Base-by-base conservation (phyloP, 169 alveolate genomes). In the Blepharisma undulans region DNA sequence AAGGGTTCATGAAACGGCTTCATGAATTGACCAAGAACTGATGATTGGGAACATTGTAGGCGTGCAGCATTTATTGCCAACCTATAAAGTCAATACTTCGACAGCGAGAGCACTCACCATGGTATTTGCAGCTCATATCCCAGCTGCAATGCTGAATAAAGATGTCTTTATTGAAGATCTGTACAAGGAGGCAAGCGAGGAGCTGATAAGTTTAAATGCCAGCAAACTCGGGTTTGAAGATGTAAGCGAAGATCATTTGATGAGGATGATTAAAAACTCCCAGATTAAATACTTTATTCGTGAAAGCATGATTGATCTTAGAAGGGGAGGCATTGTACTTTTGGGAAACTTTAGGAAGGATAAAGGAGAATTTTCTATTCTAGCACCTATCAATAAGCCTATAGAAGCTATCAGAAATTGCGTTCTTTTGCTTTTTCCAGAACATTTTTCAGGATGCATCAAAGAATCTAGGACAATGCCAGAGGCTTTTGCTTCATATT, bases 301-400 rank as follows among this genome's bases (percentile, higher is more conserved):
- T 21, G 86, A 61, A 32, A 27, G 21, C 29, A 27, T 34, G 34
- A 21, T 78, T 25, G 34, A 78, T 78, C 34, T 78, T 14, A 78
- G 86, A 78, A 25, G 71, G 25, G 86, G 86, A 78, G 86, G 61
- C 16, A 29, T 78, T 5, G 86, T 78, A 4, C 34, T 78, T 27
- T 27, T 27, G 34, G 86, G 86, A 78, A 78, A 61, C 16, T 27
- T 78, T 32, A 78, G 86, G 29, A 78, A 78, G 86, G 86, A 78
- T 4, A 78, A 78, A 78, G 86, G 30, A 36, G 60, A 21, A 25
- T 78, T 78, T 78, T 78, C 86, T 27, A 27, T 78, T 29, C 6
- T 78, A 36, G 34, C 61, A 32, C 86, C 86, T 0, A 78, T 27
- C 14, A 25, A 7, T 21, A 78, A 78, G 60, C 29, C 34, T 78